These are phyloP conservation scores for Beauveria medogensis DNA, from an alignment of 2,329 filamentous ascomycete genomes.

Conservation along the genomic window DNA sequence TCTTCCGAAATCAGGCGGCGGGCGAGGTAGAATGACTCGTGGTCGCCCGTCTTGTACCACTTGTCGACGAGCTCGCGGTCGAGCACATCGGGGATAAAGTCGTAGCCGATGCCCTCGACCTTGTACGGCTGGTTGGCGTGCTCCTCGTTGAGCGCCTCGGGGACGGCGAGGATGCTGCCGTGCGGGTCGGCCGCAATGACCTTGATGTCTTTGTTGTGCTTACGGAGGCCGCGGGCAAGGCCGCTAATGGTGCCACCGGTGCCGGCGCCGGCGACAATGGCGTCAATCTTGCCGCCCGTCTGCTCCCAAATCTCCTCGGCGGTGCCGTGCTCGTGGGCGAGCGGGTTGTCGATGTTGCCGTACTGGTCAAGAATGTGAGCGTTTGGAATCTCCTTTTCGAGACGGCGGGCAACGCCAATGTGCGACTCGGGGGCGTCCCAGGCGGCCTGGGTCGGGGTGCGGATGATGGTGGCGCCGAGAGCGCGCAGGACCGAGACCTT, in stretches of 20 bases:
- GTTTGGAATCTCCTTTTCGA: constrained; percentile 94
- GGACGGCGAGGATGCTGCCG: constrained; percentile 83
- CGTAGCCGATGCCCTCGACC: constrained; percentile 97
- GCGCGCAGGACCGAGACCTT: constrained; percentile 94
- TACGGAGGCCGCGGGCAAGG: constrained; percentile 73
- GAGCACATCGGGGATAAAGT: constrained; percentile 93
- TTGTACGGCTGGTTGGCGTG: constrained; percentile 83
- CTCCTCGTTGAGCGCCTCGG: constrained; percentile 69
- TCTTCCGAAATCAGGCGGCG: constrained; percentile 87
- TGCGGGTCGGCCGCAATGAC: constrained; percentile 88
- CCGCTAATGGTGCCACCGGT: constrained; percentile 95
- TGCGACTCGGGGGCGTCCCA: constrained; percentile 94
- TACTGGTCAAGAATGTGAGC: constrained; percentile 98
- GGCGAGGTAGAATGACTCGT: constrained; percentile 84
- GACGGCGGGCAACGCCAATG: constrained; percentile 82
- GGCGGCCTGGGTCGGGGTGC: constrained; percentile 90
- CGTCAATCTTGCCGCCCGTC: constrained; percentile 72
- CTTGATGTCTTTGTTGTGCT: constrained; percentile 79
- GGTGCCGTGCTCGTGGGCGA: constrained; percentile 88
- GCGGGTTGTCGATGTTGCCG: constrained; percentile 80
- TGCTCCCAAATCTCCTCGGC: constrained; percentile 95
- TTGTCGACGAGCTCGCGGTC: constrained; percentile 72
- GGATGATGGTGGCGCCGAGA: constrained; percentile 92
- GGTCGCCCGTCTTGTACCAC: constrained; percentile 98
- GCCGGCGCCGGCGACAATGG: constrained; percentile 83